These are phyloP conservation scores for Bimuria novae-zelandiae DNA, from an alignment of 2,329 filamentous ascomycete genomes.

Conservation along the genomic window DNA sequence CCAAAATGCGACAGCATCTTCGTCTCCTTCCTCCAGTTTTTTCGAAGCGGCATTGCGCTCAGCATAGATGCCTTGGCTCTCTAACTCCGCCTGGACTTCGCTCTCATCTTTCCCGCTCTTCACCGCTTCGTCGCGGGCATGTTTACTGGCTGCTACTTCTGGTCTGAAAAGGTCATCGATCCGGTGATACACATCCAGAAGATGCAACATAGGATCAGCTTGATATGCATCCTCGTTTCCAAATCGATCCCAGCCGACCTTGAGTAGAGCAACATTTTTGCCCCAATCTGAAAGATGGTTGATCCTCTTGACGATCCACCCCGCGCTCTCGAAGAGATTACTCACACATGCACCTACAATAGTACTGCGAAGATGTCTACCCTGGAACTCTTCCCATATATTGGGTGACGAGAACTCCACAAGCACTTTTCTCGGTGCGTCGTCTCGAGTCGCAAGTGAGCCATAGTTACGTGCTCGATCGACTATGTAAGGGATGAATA, in stretches of 20 bases:
- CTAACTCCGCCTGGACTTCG: constrained; percentile 33
- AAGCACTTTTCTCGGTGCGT: constrained; percentile 61
- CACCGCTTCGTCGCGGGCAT: constrained; percentile 56
- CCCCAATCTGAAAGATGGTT: constrained; percentile 75
- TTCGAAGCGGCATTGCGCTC: constrained; percentile 63
- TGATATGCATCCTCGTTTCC: constrained; percentile 67
- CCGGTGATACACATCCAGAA: constrained; percentile 71
- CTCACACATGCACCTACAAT: constrained; percentile 67
- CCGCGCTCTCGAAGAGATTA: constrained; percentile 62
- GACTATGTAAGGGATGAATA: constrained; percentile 68
- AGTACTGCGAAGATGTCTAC: constrained; percentile 68
- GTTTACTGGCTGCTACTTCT: constrained; percentile 59
- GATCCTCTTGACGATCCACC: constrained; percentile 65
- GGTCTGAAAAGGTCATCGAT: constrained; percentile 65
- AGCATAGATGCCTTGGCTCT: constrained; percentile 37
- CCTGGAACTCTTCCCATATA: constrained; percentile 73
- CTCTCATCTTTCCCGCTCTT: constrained; percentile 56
- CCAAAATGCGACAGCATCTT: constrained; percentile 65
- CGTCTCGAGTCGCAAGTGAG: constrained; percentile 54
- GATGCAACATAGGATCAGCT: constrained; percentile 70
- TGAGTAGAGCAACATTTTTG: constrained; percentile 65
- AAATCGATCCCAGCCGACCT: constrained; percentile 68
- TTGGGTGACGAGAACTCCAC: constrained; percentile 78
- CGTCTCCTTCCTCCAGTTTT: constrained; percentile 71
- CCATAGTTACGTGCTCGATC: constrained; percentile 61